phyloP scores from a whole-genome alignment of 2,329 filamentous ascomycete genomes.

The Ceratocystis cacaofunesta region DNA sequence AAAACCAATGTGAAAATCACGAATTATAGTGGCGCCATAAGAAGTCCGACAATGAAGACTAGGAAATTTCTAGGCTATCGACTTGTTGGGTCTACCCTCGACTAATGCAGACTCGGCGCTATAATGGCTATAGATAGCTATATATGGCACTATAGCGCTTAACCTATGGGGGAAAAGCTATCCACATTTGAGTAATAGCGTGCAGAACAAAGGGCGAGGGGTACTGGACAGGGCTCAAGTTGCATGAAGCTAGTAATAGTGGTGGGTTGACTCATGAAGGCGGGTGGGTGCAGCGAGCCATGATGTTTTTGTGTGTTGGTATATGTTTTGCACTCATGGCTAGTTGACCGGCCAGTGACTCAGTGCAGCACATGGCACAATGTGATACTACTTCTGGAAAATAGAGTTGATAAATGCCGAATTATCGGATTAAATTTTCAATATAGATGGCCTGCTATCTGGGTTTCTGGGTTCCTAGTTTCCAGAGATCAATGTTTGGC shows the following conservation, averaged over 20 bases:
- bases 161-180: not conserved
- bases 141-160: not conserved
- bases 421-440: no score
- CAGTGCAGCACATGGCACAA: no score
- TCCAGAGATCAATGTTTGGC: no score
- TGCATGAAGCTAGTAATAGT: no score
- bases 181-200: not conserved
- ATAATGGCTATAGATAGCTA: slow-evolving; percentile 2
- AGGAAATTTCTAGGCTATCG: not conserved
- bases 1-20: not conserved
- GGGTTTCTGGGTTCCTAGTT: not conserved
- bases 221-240: not conserved
- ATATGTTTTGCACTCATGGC: not conserved
- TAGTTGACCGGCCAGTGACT: no score
- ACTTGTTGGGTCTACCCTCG: not conserved
- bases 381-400: no score
- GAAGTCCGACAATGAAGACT: slow-evolving; percentile 2
- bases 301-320: not conserved
- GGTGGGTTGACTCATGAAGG: not conserved
- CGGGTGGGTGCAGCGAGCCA: not conserved
- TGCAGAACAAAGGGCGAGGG: not conserved
- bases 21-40: not conserved
- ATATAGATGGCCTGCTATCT: not conserved
- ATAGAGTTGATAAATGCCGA: no score
- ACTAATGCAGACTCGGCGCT: not conserved